Percentiles rank a stretch among this genome's conserved stretches.
Evolutionary conservation across 2,329 filamentous ascomycete genomes (phyloP).

Genomic region (Neonectria punicea): DNA sequence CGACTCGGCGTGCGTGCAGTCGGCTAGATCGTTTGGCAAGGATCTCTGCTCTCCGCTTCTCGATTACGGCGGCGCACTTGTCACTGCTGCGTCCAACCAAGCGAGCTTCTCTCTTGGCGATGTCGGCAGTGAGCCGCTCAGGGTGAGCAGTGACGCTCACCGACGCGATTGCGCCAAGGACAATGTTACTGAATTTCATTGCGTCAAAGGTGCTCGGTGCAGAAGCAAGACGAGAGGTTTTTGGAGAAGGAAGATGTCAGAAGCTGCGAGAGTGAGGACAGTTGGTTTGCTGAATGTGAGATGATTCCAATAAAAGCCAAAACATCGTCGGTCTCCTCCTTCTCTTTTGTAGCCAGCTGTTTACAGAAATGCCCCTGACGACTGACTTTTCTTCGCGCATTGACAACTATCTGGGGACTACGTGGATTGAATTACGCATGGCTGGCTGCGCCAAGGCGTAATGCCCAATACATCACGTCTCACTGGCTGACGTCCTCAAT

Average conservation of each 20-base stretch:
- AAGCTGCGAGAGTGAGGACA: too few species aligned
- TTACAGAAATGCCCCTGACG: too few species aligned
- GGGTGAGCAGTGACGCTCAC: too few species aligned
- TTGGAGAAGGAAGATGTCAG: too few species aligned
- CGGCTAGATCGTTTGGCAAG: constrained; percentile 18
- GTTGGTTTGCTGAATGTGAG: background rate
- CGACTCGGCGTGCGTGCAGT: constrained; percentile 17
- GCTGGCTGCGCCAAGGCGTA: background rate
- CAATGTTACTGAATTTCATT: too few species aligned
- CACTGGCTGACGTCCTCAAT: constrained; percentile 14
- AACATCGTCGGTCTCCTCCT: background rate
- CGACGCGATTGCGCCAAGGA: too few species aligned
- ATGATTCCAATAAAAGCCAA: background rate
- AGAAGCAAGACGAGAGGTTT: too few species aligned
- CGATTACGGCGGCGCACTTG: constrained; percentile 24
- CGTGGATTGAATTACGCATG: background rate
- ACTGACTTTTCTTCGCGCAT: background rate
- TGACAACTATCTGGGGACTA: background rate
- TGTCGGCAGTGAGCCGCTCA: background rate
- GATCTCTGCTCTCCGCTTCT: constrained; percentile 22
- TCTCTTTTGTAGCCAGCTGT: background rate
- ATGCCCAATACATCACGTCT: constrained; percentile 2
- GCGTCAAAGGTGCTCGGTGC: too few species aligned
- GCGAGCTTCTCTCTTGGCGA: constrained; percentile 12
- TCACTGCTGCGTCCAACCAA: constrained; percentile 22